phyloP scores from a whole-genome alignment of 257 asterid genomes.

The Solanum pinnatisectum region DNA sequence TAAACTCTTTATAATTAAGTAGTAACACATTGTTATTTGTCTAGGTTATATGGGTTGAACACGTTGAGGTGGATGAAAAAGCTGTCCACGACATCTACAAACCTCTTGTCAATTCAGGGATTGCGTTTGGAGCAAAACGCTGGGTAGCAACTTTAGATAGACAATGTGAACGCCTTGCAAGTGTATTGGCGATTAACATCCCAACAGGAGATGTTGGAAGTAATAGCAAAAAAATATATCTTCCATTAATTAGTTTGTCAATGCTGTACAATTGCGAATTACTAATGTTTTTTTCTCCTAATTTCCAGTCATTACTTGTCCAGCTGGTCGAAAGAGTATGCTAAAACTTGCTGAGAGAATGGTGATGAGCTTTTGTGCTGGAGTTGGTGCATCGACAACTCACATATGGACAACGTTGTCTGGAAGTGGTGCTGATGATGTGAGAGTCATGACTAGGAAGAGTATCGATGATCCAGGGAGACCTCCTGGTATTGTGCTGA shows the following conservation, averaged over 20 bases:
- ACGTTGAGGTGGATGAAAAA: constrained; percentile 64
- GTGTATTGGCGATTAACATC: constrained; percentile 58
- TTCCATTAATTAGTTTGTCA: neutral
- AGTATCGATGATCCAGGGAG: constrained; percentile 81
- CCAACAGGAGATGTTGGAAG: constrained; percentile 68
- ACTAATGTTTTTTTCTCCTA: neutral
- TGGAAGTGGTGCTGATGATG: constrained; percentile 75
- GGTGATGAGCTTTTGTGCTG: constrained; percentile 77
- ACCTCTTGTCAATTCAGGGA: constrained; percentile 48
- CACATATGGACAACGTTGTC: constrained; percentile 73
- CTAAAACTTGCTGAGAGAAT: constrained; percentile 70
- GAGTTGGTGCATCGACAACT: constrained; percentile 75
- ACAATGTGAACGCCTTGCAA: constrained; percentile 68
- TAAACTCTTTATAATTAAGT: neutral
- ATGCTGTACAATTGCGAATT: no score
- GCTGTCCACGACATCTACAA: constrained; percentile 55
- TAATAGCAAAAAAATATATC: neutral
- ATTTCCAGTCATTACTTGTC: constrained; percentile 49
- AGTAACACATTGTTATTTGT: neutral
- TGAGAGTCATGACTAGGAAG: constrained; percentile 76
- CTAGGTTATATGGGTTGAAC: constrained; percentile 73
- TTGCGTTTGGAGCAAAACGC: constrained; percentile 69
- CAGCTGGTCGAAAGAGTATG: constrained; percentile 71
- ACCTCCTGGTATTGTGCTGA: constrained; percentile 74
- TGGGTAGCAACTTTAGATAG: constrained; percentile 75